A percentile compares a stretch with the other conserved stretches of the same genome.
Conservation (phyloP, 371 early-diverging fungal species). For the Mucor velutinosus region DNA sequence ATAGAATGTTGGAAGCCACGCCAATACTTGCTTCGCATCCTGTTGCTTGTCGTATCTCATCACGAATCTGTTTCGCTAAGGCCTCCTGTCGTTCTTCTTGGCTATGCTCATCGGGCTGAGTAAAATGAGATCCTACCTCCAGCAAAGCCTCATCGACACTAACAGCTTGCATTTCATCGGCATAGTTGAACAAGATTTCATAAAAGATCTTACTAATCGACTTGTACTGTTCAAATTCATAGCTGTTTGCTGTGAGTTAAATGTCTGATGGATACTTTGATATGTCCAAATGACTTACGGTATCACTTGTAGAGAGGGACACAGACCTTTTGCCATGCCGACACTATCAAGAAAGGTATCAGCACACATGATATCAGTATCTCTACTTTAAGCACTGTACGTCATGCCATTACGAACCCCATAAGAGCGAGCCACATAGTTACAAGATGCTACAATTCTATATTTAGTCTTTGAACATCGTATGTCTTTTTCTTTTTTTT, state of each 20-base stretch:
- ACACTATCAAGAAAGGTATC: slow-evolving; percentile 23
- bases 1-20: slow-evolving; percentile 70
- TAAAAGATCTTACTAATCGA: slow-evolving; percentile 70
- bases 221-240: slow-evolving; percentile 84
- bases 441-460: slow-evolving; percentile 67
- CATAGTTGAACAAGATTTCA: slow-evolving; percentile 60
- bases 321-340: slow-evolving; percentile 58
- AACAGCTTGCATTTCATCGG: slow-evolving; percentile 78
- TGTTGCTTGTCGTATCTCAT: slow-evolving; percentile 55
- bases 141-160: slow-evolving; percentile 81
- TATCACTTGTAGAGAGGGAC: slow-evolving; percentile 65
- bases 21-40: slow-evolving; percentile 78
- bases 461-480: slow-evolving; percentile 1
- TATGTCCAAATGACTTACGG: slow-evolving; percentile 35
- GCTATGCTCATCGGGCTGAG: slow-evolving; percentile 23
- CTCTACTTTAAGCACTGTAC: slow-evolving; percentile 23
- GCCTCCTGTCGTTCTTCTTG: slow-evolving; percentile 27
- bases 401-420: slow-evolving; percentile 79
- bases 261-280: background rate
- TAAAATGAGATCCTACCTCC: slow-evolving; percentile 64
- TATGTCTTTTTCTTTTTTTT: slow-evolving; percentile 5
- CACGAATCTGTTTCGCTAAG: slow-evolving; percentile 29
- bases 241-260: slow-evolving; percentile 22
- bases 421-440: slow-evolving; percentile 76
- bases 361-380: background rate